Percentiles rank a stretch among this genome's conserved stretches.
These are phyloP conservation scores for Coemansia sp. DNA, from an alignment of 192 early-diverging fungal genomes.

Conservation along the genomic window DNA sequence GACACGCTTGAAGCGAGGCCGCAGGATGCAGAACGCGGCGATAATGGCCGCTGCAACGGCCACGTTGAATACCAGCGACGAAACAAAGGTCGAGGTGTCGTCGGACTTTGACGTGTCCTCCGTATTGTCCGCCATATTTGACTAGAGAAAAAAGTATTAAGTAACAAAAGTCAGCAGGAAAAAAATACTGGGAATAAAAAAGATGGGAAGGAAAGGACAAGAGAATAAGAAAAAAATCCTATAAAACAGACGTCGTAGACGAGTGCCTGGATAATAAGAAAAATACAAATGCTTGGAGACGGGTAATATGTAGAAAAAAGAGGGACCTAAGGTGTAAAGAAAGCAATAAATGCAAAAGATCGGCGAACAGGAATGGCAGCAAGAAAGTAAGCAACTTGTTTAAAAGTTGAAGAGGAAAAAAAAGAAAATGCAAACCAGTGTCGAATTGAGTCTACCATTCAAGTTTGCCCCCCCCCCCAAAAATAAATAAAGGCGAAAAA, in stretches of 20 bases:
- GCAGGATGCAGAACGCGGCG: constrained; percentile 66
- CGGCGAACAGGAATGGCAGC: not conserved
- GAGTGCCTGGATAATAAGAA: not conserved
- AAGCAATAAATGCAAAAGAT: constrained; percentile 15
- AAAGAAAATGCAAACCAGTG: not conserved
- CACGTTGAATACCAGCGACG: constrained; percentile 72
- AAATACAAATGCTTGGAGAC: not conserved
- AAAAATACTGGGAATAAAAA: not conserved
- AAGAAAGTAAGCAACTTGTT: not conserved
- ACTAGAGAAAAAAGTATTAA: not conserved
- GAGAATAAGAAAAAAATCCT: not conserved
- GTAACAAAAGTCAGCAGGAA: not conserved
- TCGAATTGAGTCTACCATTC: not conserved
- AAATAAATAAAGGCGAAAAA: not conserved
- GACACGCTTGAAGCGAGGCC: constrained; percentile 65
- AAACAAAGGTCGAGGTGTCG: constrained; percentile 60
- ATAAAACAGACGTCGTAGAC: not conserved
- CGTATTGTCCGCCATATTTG: constrained; percentile 11
- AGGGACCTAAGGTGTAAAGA: not conserved
- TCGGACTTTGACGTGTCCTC: constrained; percentile 49
- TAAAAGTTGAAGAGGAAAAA: constrained; percentile 1
- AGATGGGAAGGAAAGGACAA: not conserved
- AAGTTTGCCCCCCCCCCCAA: too few relatives aligned
- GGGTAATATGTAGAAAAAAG: not conserved
- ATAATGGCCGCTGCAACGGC: constrained; percentile 59